Evolutionary conservation across 176 grass and related monocot species (phyloP).

Genomic region (Aegilops sharonensis): DNA sequence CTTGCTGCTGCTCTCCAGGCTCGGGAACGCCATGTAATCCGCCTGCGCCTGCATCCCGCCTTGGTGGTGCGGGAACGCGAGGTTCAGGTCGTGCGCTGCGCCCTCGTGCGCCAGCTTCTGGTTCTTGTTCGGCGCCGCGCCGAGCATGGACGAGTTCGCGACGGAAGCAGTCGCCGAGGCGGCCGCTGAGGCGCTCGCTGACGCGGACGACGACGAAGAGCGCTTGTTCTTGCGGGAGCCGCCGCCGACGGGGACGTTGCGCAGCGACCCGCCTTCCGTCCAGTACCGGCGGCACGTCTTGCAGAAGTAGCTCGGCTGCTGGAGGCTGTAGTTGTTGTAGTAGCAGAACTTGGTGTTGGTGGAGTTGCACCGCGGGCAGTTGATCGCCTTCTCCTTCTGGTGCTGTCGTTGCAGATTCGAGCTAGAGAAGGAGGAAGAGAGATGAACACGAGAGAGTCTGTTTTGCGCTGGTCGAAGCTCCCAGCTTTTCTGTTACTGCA

Average conservation of each 20-base stretch:
- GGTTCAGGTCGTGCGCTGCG: conserved; percentile 75
- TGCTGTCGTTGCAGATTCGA: no score
- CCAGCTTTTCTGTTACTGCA: no score
- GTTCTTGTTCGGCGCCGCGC: conserved; percentile 41
- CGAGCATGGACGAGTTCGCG: conserved; percentile 36
- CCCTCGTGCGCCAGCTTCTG: conserved; percentile 59
- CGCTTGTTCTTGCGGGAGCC: conserved; percentile 96
- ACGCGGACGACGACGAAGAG: conserved; percentile 41
- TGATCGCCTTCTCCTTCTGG: conserved; percentile 88
- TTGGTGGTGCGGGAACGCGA: conserved; percentile 73
- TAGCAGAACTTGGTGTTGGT: conserved; percentile 99
- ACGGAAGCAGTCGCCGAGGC: conserved; percentile 19
- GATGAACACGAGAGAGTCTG: no score
- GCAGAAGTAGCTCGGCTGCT: conserved; percentile 96
- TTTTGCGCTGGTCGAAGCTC: no score
- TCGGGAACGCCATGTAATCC: conserved; percentile 66
- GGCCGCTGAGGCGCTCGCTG: not conserved
- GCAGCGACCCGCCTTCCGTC: conserved; percentile 89
- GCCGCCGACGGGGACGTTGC: conserved; percentile 92
- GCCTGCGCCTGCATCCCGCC: conserved; percentile 20
- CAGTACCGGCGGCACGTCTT: conserved; percentile 97
- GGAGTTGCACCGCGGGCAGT: conserved; percentile 95
- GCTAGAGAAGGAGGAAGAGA: no score
- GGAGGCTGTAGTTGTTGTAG: conserved; percentile 99
- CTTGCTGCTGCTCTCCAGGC: conserved; percentile 66